Base-by-base conservation (phyloP, 805 yeast genomes). In the Phaffomyces opuntiae region DNA sequence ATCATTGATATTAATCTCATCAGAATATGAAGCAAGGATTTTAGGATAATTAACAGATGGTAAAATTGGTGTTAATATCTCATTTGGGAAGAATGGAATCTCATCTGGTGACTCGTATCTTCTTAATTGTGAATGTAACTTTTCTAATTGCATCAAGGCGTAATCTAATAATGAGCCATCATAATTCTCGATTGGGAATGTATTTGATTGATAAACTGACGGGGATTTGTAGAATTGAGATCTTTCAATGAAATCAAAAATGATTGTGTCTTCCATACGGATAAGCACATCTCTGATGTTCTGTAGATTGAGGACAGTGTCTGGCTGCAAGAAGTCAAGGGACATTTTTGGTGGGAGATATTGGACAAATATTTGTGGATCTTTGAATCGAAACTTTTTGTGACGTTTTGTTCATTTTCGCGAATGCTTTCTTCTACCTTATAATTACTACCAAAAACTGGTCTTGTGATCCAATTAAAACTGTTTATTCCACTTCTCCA, bases 51-150 rank as follows among this genome's bases (percentile, higher is more conserved):
- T 69, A 38, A 89, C 69, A 17, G 84, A 70, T 4, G 98, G 98
- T 40, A 93, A 69, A 43, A 87, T 72, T n/a, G 95, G 81, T 24
- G 75, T 65, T 40, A 80, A 65, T 43, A 84, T 64, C 16, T 73
- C 70, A 29, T 77, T 69, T 3, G 96, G 95, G 69, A 83, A 89
- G 62, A 89, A 93, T 7, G 99, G 90, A 12, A 78, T 72, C 64
- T 93, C 96, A 64, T 93, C 98, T 0, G 98, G 98, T 0, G 96
- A 88, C 60, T 89, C 90, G 62, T 80, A 93, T 56, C 99, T 74
- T 59, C 99, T 77, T 32, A 90, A 73, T 63, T 86, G 93, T 3
- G 96, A 77, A 43, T 85, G 88, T 16, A 75, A 68, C 42, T 67
- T 77, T 64, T 93, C 99, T 51, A 81, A 72, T 58, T 87, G 90